A percentile compares a stretch with the other conserved stretches of the same genome.
These are phyloP conservation scores for Lactuca sativa DNA, from an alignment of 129 eudicot species.

Conservation along the genomic window DNA sequence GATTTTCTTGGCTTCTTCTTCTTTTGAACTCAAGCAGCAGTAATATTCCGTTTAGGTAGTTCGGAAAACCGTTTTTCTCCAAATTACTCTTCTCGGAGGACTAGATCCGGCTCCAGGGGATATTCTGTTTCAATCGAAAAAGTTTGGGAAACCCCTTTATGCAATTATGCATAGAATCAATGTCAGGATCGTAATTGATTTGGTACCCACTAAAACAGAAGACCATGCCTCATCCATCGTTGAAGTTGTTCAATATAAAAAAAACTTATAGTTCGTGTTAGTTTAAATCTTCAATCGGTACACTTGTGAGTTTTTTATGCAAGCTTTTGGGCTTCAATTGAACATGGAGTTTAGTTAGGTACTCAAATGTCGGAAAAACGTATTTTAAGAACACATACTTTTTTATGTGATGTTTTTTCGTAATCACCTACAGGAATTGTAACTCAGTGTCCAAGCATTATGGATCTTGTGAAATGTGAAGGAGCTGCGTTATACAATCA, in stretches of 20 bases:
- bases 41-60: no score
- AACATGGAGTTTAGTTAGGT: conserved; percentile 82
- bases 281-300: conserved; percentile 69
- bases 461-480: conserved; percentile 89
- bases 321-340: conserved; percentile 82
- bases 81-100: conserved; percentile 45
- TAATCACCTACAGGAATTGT: conserved; percentile 73
- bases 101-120: conserved; percentile 26
- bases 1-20: no score
- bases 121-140: conserved; percentile 65
- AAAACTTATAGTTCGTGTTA: conserved; percentile 80
- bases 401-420: conserved; percentile 87
- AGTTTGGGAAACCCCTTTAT: conserved; percentile 74
- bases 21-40: no score
- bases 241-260: conserved; percentile 85
- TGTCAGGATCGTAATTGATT: conserved; percentile 82
- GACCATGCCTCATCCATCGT: conserved; percentile 79
- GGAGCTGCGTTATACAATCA: conserved; percentile 78
- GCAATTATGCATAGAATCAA: conserved; percentile 88
- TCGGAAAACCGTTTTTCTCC: no score
- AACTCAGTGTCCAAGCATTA: conserved; percentile 77
- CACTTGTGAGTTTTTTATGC: conserved; percentile 92
- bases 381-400: conserved; percentile 72
- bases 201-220: conserved; percentile 73
- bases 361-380: conserved; percentile 67